A percentile compares a stretch with the other conserved stretches of the same genome.
phyloP scores from a whole-genome alignment of 768 basidiomycete genomes.

The Tricholoma sp. region DNA sequence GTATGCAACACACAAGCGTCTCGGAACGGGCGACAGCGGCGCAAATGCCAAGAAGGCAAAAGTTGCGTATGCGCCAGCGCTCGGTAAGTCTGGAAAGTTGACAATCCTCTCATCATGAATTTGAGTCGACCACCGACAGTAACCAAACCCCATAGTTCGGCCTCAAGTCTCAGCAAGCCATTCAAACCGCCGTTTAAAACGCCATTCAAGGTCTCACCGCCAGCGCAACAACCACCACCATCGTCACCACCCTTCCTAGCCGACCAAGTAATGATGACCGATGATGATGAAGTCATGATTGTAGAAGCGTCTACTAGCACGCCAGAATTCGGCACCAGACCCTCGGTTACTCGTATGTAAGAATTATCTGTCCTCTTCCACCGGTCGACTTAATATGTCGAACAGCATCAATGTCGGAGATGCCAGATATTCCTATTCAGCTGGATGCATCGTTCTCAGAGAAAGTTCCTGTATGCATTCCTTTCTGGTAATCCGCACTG shows the following conservation, averaged over 20 bases:
- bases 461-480: slow-evolving; percentile 34
- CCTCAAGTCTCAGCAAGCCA: slow-evolving; percentile 40
- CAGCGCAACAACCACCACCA: not conserved
- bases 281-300: slow-evolving; percentile 8
- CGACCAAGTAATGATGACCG: not conserved
- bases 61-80: slow-evolving; percentile 22
- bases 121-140: slow-evolving; percentile 22
- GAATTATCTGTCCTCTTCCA: not conserved
- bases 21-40: slow-evolving; percentile 3
- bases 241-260: not conserved
- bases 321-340: not conserved
- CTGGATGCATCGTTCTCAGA: slow-evolving; percentile 35
- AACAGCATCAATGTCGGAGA: slow-evolving; percentile 9
- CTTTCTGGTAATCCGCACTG: not conserved
- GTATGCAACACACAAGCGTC: slow-evolving; percentile 10
- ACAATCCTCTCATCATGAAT: not conserved
- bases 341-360: not conserved
- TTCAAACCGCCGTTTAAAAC: slow-evolving; percentile 38
- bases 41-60: slow-evolving; percentile 28
- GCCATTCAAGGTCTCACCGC: slow-evolving; percentile 10
- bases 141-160: slow-evolving; percentile 43
- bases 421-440: slow-evolving; percentile 28
- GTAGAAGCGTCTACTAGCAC: not conserved
- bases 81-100: slow-evolving; percentile 22
- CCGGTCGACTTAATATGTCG: not conserved